Percentiles rank a stretch among this genome's conserved stretches.
These are phyloP conservation scores for Vickermania ingenoplastis DNA, from an alignment of 208 protist species.

Conservation along the genomic window DNA sequence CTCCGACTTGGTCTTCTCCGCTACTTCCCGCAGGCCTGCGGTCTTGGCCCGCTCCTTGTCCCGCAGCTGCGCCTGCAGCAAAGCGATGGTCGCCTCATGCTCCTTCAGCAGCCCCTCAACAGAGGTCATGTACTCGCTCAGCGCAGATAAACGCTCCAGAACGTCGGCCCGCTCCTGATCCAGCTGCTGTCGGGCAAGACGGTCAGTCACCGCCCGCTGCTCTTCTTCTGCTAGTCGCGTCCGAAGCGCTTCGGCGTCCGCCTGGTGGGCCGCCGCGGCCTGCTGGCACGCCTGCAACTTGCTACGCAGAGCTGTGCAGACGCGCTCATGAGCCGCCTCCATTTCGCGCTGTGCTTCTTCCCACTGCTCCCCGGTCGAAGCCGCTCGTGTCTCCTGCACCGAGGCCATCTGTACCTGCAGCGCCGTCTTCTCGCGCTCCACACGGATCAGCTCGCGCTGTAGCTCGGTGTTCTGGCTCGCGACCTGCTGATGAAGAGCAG, in stretches of 20 bases:
- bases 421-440: conserved; percentile 9
- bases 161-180: conserved; percentile 10
- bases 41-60: conserved; percentile 10
- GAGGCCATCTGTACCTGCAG: conserved; percentile 3
- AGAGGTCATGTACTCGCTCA: conserved; percentile 14
- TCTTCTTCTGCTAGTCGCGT: conserved; percentile 8
- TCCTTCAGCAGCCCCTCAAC: conserved; percentile 14
- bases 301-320: conserved; percentile 9
- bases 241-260: conserved; percentile 4
- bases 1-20: conserved; percentile 7
- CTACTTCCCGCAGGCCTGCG: not conserved
- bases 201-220: too few species aligned
- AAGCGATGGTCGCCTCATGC: conserved; percentile 10
- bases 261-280: conserved; percentile 1
- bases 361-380: not conserved
- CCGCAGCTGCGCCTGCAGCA: conserved; percentile 10
- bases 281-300: not conserved
- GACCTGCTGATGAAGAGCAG: conserved; percentile 13
- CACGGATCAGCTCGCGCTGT: conserved; percentile 12
- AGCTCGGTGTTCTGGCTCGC: conserved; percentile 16
- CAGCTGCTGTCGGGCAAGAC: too few species aligned
- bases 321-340: conserved; percentile 14
- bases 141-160: conserved; percentile 1
- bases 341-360: conserved; percentile 6
- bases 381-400: too few species aligned